Evolutionary conservation across 2,329 filamentous ascomycete genomes (phyloP).

Genomic region (Ophiostoma sp.): DNA sequence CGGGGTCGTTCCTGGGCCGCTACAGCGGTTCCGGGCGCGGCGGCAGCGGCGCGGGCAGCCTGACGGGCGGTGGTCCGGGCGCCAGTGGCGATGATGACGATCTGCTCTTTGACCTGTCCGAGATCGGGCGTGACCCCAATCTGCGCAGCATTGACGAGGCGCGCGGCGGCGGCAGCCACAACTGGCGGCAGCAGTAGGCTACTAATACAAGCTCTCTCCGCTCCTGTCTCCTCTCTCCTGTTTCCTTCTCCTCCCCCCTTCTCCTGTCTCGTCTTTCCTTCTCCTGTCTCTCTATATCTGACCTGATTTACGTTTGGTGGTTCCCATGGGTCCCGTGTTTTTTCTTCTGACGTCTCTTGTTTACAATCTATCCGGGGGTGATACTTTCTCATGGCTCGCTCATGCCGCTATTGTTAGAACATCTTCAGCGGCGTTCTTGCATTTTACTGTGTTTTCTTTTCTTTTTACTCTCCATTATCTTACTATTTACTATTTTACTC

Average conservation of each 20-base stretch:
- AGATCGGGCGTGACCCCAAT: conserved; percentile 44
- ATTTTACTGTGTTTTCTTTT: neutral
- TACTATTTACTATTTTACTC: neutral
- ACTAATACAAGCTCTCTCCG: neutral
- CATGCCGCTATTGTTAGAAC: neutral
- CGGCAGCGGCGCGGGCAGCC: conserved; percentile 25
- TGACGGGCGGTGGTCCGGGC: conserved; percentile 33
- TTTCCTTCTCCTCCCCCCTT: neutral
- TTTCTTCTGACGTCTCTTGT: neutral
- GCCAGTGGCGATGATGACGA: conserved; percentile 58
- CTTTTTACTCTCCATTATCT: neutral
- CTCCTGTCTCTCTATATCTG: neutral
- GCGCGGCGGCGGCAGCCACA: conserved; percentile 24
- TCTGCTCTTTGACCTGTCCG: conserved; percentile 66
- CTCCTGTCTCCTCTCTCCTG: neutral
- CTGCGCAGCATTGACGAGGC: conserved; percentile 55
- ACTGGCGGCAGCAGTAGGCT: conserved; percentile 13
- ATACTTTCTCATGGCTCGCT: too few relatives aligned
- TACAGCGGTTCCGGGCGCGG: conserved; percentile 23
- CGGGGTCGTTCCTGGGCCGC: conserved; percentile 34
- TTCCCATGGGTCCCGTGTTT: neutral
- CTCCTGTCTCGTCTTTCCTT: neutral
- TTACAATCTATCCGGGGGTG: neutral
- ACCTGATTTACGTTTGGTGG: neutral
- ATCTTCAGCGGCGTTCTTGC: neutral